phyloP scores from a whole-genome alignment of 1,284 basidiomycete species.

The Trametes hirsuta region DNA sequence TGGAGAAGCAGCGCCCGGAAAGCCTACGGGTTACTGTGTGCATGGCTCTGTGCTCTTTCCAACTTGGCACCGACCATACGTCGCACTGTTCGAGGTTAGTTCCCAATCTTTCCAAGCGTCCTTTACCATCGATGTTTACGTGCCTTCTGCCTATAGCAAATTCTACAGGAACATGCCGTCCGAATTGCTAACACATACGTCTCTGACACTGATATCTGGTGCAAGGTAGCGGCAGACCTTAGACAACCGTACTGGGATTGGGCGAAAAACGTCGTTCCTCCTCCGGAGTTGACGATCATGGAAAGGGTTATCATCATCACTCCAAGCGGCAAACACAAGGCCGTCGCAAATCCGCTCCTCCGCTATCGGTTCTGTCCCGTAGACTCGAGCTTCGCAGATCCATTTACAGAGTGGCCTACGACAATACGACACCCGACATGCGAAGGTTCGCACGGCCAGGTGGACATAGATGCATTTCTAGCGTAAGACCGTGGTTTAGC shows the following conservation, averaged over 20 bases:
- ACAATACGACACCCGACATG: constrained; percentile 46
- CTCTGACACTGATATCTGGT: constrained; percentile 38
- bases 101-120: not conserved
- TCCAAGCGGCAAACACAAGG: constrained; percentile 39
- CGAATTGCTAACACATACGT: constrained; percentile 46
- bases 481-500: constrained; percentile 10
- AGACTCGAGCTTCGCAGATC: constrained; percentile 39
- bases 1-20: constrained; percentile 29
- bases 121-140: not conserved
- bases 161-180: constrained; percentile 41
- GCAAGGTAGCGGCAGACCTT: constrained; percentile 41
- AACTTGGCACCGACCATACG: constrained; percentile 56
- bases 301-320: constrained; percentile 42
- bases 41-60: constrained; percentile 55
- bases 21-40: constrained; percentile 50
- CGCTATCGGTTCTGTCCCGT: constrained; percentile 49
- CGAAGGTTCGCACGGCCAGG: not conserved
- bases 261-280: constrained; percentile 47
- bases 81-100: constrained; percentile 53
- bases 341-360: constrained; percentile 46
- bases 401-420: constrained; percentile 41
- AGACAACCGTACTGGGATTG: constrained; percentile 58
- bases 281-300: constrained; percentile 44
- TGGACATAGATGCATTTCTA: not conserved
- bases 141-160: constrained; percentile 42